These are phyloP conservation scores for Penicillium sp. DNA, from an alignment of 2,329 filamentous ascomycete genomes.

Conservation along the genomic window DNA sequence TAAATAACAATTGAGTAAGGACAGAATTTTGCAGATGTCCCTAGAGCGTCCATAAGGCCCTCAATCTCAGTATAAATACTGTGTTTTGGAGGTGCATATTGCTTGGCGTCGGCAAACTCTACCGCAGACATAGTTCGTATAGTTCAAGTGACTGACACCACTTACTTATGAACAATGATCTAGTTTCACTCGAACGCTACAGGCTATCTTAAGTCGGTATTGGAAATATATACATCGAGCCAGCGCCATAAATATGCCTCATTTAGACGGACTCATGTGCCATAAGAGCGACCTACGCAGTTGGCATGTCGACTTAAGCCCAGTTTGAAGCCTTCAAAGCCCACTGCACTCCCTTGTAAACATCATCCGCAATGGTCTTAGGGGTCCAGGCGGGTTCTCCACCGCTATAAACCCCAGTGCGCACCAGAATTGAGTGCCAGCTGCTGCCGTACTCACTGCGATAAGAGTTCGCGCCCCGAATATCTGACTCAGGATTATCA, in stretches of 20 bases:
- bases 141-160: neutral
- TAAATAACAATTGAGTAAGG: neutral
- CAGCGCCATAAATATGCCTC: neutral
- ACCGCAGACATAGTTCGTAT: neutral
- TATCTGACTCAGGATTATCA: constrained; percentile 86
- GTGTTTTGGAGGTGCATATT: neutral
- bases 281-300: neutral
- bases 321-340: constrained; percentile 59
- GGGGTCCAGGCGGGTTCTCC: constrained; percentile 61
- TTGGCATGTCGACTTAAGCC: constrained; percentile 6
- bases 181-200: neutral
- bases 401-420: constrained; percentile 71
- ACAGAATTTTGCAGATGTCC: too few species aligned
- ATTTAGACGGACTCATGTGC: neutral
- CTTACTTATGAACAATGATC: neutral
- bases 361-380: constrained; percentile 67
- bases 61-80: neutral
- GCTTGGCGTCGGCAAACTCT: neutral
- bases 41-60: too few species aligned
- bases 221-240: neutral
- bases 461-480: constrained; percentile 79
- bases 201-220: neutral
- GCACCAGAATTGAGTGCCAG: constrained; percentile 75
- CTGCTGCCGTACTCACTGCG: constrained; percentile 63
- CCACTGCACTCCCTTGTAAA: constrained; percentile 74